Percentiles rank a stretch among this genome's conserved stretches.
phyloP scores from a whole-genome alignment of 345 rosid genomes.

The Viola odorata region DNA sequence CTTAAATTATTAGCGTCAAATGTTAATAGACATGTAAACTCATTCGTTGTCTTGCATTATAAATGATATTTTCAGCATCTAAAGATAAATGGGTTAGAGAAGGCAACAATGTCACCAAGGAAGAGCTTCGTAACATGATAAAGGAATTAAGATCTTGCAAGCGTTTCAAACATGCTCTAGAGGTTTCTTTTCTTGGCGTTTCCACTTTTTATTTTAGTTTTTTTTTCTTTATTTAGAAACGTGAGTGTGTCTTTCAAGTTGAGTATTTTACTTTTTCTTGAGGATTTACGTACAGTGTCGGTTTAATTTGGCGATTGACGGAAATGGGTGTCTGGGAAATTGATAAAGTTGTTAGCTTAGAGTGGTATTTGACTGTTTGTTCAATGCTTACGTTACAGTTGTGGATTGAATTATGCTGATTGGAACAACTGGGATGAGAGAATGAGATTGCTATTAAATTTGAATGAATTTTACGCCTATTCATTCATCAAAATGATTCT shows the following conservation, averaged over 20 bases:
- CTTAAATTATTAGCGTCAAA: too few relatives aligned
- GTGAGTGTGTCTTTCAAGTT: not conserved
- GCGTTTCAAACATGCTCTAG: constrained; percentile 21
- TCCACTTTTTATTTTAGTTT: not conserved
- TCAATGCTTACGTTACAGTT: not conserved
- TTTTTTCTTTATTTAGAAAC: not conserved
- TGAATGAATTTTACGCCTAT: not conserved
- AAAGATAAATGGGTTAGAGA: constrained; percentile 20
- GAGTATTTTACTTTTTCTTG: not conserved
- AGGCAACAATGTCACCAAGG: constrained; percentile 8
- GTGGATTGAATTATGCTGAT: not conserved
- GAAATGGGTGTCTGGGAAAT: not conserved
- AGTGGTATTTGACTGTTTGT: not conserved
- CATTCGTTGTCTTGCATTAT: too few relatives aligned
- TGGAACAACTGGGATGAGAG: not conserved
- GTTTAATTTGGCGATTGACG: not conserved
- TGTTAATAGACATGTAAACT: too few relatives aligned
- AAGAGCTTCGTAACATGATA: constrained; percentile 8
- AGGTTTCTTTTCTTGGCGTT: constrained; percentile 1
- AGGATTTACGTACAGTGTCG: too few relatives aligned
- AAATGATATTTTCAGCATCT: too few relatives aligned
- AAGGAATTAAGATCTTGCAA: constrained; percentile 4
- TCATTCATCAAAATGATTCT: too few relatives aligned
- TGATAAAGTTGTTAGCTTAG: not conserved
- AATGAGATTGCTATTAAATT: not conserved